Percentiles rank a stretch among this genome's conserved stretches.
phyloP scores from a whole-genome alignment of 108 stramenopile species.

The Schizochytrium sp. region DNA sequence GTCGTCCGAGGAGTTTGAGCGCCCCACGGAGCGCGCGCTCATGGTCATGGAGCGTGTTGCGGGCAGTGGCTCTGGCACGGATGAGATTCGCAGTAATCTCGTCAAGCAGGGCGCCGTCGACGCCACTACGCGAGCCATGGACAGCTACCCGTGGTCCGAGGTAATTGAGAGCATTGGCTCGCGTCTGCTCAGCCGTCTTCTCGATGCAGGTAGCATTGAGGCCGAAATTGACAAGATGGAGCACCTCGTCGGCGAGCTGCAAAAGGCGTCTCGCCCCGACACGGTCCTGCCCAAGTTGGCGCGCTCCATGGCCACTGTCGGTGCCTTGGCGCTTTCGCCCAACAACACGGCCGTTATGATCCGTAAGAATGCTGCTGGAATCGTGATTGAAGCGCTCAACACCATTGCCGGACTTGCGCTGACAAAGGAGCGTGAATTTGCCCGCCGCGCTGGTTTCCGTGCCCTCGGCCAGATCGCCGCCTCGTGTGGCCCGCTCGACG shows the following conservation, averaged over 20 bases:
- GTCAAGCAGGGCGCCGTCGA: conserved; percentile 16
- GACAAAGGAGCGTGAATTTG: not conserved
- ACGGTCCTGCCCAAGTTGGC: not conserved
- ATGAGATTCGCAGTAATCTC: not conserved
- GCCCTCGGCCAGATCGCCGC: conserved; percentile 6
- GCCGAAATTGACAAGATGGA: conserved; percentile 8
- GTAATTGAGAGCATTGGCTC: conserved; percentile 2
- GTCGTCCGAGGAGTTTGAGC: not conserved
- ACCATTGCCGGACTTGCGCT: not conserved
- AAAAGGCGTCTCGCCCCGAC: not conserved
- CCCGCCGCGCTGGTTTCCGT: conserved; percentile 1
- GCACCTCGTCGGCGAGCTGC: not conserved
- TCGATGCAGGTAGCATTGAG: not conserved
- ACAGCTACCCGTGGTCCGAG: not conserved
- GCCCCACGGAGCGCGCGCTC: not conserved
- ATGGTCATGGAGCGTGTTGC: not conserved
- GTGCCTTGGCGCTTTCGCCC: not conserved
- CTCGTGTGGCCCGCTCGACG: not conserved
- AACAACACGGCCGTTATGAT: not conserved
- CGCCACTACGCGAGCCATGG: not conserved
- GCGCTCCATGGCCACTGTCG: not conserved
- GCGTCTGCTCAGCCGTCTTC: not conserved
- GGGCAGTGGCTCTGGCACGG: not conserved
- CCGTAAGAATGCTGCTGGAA: not conserved
- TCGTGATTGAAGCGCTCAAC: not conserved